Base-by-base conservation (phyloP, 192 early-diverging fungal genomes). In the Podila horticola region DNA sequence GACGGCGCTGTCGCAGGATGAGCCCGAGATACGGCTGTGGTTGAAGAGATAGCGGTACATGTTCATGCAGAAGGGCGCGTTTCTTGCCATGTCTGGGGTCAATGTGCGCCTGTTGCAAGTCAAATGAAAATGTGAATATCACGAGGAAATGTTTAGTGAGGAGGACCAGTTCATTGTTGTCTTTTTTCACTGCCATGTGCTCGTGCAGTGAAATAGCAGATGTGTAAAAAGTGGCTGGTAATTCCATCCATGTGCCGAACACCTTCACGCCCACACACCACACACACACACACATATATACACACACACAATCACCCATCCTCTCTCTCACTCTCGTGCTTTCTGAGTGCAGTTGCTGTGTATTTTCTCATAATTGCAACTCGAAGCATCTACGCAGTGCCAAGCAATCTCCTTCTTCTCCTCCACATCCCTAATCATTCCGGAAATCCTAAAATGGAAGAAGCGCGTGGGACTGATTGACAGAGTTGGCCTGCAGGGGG, bases 31-130 rank as follows among this genome's bases (percentile, higher is more conserved):
- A 36, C 95, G 92, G 67, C 90, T 90, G 49, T 92, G 88, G 74
- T 93, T 94, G 88, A 95, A 96, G 79, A 95, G 77, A 75, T 90
- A 95, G 70, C 90, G 87, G 86, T 95, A 96, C 86, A 95, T 94
- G 79, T 93, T 86, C 89, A 91, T 91, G 82, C 91, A 94, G 77
- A 96, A 91, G 9, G 93, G 86, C 50, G 86, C 86, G 55, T 86
- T 87, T 51, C 90, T 90, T 31, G 90, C 88, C 83, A 83, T 89
- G 82, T 95, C 95, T 4, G 90, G 91, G 45, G 90, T 88, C 33
- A 95, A 84, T 33, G 85, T 76, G 62, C 90, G 90, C 34, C 87
- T 90, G 84, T 89, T 48, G 84, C 76, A 83, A 89, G 85, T 74
- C 83, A 84, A 30, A 86, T 62, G 58, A 84, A 84, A 33, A 82